Percentiles rank a stretch among this genome's conserved stretches.
Evolutionary conservation across 1,139 yeast species (phyloP).

Genomic region (Zygoascus hellenicus): DNA sequence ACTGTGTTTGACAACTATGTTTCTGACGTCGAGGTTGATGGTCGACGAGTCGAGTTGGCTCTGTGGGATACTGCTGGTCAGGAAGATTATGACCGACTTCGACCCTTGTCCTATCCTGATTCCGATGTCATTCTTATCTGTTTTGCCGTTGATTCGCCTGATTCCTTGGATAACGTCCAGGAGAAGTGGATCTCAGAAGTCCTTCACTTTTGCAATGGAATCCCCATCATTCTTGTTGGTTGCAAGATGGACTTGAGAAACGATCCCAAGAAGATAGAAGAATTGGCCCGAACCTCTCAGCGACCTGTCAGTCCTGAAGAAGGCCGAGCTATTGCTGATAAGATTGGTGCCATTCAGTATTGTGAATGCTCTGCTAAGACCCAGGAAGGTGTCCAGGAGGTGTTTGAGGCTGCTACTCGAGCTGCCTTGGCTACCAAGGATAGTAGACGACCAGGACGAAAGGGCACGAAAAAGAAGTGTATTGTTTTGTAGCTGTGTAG

Average conservation of each 20-base stretch:
- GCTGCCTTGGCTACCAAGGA: constrained; percentile 68
- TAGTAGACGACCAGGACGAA: constrained; percentile 28
- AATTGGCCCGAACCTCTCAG: constrained; percentile 73
- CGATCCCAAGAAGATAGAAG: constrained; percentile 73
- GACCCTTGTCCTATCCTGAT: constrained; percentile 92
- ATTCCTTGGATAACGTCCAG: constrained; percentile 86
- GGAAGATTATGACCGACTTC: constrained; percentile 92
- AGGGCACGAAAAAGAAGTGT: constrained; percentile 36
- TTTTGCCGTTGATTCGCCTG: constrained; percentile 88
- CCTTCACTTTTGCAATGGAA: constrained; percentile 89
- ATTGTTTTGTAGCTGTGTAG: constrained; percentile 44
- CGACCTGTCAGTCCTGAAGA: constrained; percentile 81
- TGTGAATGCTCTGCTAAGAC: constrained; percentile 81
- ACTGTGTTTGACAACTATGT: constrained; percentile 94
- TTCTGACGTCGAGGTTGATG: constrained; percentile 88
- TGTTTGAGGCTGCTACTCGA: constrained; percentile 87
- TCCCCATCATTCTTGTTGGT: constrained; percentile 85
- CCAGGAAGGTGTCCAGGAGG: constrained; percentile 69
- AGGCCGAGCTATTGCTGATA: constrained; percentile 78
- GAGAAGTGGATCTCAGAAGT: constrained; percentile 96
- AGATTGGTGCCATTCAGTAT: constrained; percentile 76
- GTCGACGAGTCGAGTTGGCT: constrained; percentile 89
- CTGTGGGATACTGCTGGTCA: constrained; percentile 99
- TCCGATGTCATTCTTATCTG: constrained; percentile 88
- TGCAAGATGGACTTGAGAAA: constrained; percentile 84